phyloP scores from a whole-genome alignment of 129 eudicot genomes.

The Escallonia rubra region DNA sequence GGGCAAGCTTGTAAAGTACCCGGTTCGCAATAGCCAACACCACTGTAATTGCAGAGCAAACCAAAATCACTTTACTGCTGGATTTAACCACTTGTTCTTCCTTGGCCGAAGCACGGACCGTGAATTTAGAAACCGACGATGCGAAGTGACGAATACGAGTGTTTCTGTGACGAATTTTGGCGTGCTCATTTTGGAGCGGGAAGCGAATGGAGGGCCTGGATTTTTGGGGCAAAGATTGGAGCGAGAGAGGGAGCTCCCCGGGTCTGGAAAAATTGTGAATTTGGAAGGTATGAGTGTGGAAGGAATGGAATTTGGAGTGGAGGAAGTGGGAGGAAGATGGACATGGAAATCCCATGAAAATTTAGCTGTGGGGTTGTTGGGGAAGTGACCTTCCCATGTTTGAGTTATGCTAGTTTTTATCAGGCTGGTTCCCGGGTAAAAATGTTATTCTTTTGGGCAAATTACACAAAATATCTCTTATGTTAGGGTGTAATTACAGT shows the following conservation, averaged over 20 bases:
- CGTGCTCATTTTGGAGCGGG: slow-evolving; percentile 1
- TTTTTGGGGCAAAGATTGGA: slow-evolving; percentile 11
- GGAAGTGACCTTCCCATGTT: no score
- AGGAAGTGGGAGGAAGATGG: slow-evolving; percentile 10
- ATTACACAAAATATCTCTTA: no score
- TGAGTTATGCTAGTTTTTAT: no score
- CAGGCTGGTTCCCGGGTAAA: no score
- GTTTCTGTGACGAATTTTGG: slow-evolving; percentile 17
- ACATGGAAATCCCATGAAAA: slow-evolving; percentile 10
- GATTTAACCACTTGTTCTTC: slow-evolving; percentile 11
- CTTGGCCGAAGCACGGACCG: slow-evolving; percentile 6
- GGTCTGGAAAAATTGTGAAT: background rate
- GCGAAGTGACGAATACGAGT: slow-evolving; percentile 4
- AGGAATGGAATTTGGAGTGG: slow-evolving; percentile 8
- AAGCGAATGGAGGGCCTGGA: slow-evolving; percentile 6
- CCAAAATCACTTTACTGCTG: slow-evolving; percentile 19
- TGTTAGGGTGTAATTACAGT: no score
- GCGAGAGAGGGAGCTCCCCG: background rate
- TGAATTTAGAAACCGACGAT: slow-evolving; percentile 3
- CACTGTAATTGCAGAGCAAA: slow-evolving; percentile 55
- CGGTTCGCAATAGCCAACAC: slow-evolving; percentile 71
- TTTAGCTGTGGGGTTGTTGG: no score
- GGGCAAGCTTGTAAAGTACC: slow-evolving; percentile 83
- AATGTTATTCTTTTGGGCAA: no score
- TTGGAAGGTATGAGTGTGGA: background rate